These are phyloP conservation scores for Coemansia javaensis DNA, from an alignment of 192 early-diverging fungal species.

Conservation along the genomic window DNA sequence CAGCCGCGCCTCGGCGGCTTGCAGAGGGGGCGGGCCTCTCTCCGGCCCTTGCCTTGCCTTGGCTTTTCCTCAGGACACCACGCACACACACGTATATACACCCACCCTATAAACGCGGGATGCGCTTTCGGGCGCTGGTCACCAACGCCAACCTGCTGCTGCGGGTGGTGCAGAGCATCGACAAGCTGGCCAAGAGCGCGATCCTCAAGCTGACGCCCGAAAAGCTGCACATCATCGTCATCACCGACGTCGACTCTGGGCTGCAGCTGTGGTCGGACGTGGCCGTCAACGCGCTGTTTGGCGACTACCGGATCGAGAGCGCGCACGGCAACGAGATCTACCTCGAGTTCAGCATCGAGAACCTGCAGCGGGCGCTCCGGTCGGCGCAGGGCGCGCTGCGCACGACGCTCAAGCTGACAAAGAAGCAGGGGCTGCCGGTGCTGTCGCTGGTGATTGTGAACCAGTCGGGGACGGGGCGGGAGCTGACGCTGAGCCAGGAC, in stretches of 20 bases:
- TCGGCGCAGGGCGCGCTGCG: conserved; percentile 53
- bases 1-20: too few relatives aligned
- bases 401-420: conserved; percentile 60
- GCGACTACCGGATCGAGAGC: conserved; percentile 65
- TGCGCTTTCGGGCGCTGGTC: conserved; percentile 30
- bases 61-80: too few relatives aligned
- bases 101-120: too few relatives aligned
- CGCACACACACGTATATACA: too few relatives aligned
- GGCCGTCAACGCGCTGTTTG: conserved; percentile 53
- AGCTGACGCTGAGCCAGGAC: conserved; percentile 53
- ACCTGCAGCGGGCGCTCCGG: conserved; percentile 59
- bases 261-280: conserved; percentile 70
- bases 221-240: conserved; percentile 62
- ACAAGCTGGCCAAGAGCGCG: conserved; percentile 66
- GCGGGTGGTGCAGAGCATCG: conserved; percentile 54
- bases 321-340: conserved; percentile 65
- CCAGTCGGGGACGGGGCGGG: conserved; percentile 22
- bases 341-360: conserved; percentile 62
- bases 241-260: conserved; percentile 55
- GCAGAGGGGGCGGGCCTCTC: too few relatives aligned
- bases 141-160: conserved; percentile 35
- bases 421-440: conserved; percentile 46
- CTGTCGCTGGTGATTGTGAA: conserved; percentile 29
- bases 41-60: too few relatives aligned
- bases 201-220: conserved; percentile 62